These are phyloP conservation scores for Penicillium sp. DNA, from an alignment of 2,329 filamentous ascomycete species.

Conservation along the genomic window DNA sequence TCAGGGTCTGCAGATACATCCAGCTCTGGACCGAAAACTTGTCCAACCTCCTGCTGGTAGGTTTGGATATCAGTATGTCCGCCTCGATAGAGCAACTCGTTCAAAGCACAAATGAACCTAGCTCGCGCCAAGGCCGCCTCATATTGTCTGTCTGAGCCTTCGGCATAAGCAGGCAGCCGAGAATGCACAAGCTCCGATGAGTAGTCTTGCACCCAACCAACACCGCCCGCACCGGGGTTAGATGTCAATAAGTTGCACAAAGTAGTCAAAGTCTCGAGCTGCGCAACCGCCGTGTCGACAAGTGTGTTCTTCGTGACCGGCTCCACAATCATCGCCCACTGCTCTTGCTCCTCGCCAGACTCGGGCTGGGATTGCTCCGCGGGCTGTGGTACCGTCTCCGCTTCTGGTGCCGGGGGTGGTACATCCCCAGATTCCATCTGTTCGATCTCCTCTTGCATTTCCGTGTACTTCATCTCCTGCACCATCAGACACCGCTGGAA, in stretches of 20 bases:
- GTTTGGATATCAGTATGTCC: constrained; percentile 51
- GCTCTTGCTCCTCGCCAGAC: constrained; percentile 46
- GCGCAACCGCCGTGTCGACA: constrained; percentile 66
- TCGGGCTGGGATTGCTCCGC: constrained; percentile 14
- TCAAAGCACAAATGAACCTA: constrained; percentile 56
- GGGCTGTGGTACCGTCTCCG: constrained; percentile 3
- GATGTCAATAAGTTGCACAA: constrained; percentile 52
- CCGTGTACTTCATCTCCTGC: constrained; percentile 52
- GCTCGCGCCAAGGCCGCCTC: constrained; percentile 57
- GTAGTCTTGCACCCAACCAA: constrained; percentile 60
- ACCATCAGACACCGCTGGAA: constrained; percentile 57
- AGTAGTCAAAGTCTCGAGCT: constrained; percentile 56
- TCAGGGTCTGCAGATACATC: constrained; percentile 48
- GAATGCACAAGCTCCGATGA: constrained; percentile 53
- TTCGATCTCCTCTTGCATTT: constrained; percentile 45
- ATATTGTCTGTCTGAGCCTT: constrained; percentile 45
- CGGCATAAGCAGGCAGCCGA: constrained; percentile 55
- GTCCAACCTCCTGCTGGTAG: constrained; percentile 50
- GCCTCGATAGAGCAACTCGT: constrained; percentile 57
- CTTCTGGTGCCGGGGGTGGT: constrained; percentile 10
- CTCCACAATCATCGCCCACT: constrained; percentile 67
- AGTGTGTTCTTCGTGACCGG: constrained; percentile 64
- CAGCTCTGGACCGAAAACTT: constrained; percentile 42
- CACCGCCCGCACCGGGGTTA: constrained; percentile 38
- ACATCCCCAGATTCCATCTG: constrained; percentile 36